Conservation (phyloP, 441 rosid genomes). For the Bruguiera hainesii region DNA sequence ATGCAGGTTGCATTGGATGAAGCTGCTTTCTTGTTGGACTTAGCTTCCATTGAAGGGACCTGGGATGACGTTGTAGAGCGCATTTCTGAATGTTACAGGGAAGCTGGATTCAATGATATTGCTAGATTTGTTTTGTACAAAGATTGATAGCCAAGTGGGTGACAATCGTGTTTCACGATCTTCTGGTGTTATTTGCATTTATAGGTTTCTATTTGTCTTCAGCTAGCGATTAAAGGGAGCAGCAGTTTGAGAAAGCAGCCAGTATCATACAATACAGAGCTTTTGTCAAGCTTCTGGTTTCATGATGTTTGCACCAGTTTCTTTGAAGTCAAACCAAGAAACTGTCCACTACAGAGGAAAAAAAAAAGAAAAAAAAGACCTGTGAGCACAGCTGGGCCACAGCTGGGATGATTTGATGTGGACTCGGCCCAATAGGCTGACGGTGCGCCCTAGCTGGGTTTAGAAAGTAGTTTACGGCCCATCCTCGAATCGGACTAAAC, state of each 20-base stretch:
- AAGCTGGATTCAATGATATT: conserved; percentile 59
- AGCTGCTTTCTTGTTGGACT: conserved; percentile 81
- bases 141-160: conserved; percentile 34
- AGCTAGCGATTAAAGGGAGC: conserved; percentile 3
- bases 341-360: too few species aligned
- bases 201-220: conserved; percentile 1
- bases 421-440: too few species aligned
- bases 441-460: too few species aligned
- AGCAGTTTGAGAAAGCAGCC: neutral
- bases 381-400: too few species aligned
- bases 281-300: neutral
- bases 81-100: conserved; percentile 60
- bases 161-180: neutral
- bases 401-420: too few species aligned
- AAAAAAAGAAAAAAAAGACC: too few species aligned
- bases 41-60: conserved; percentile 74
- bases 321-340: too few species aligned
- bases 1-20: conserved; percentile 68
- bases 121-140: conserved; percentile 50
- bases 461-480: too few species aligned
- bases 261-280: neutral
- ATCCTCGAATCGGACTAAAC: too few species aligned
- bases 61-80: conserved; percentile 52
- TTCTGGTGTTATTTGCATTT: neutral
- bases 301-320: too few species aligned